Base-by-base conservation (phyloP, 2,329 filamentous ascomycete genomes). In the Aspergillus hiratsukae region DNA sequence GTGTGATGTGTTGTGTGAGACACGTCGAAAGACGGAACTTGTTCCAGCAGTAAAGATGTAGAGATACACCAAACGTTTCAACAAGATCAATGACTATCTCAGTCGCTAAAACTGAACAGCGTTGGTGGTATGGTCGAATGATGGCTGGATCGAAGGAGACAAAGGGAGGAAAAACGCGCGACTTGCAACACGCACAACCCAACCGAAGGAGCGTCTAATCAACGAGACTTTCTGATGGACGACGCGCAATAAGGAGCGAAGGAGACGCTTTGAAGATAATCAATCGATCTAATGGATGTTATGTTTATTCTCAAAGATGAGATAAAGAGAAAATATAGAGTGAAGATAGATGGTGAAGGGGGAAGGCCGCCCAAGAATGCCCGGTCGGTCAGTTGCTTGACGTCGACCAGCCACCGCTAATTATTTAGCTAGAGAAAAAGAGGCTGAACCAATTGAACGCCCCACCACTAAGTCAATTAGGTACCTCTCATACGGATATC, bases 91-190 rank as follows among this genome's bases (percentile, higher is more conserved):
- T 25, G 19, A 37, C 49, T 21, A 53, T 51, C 48, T 25, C 21
- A 21, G 27, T 28, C 11, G 48, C 55, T 28, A 23, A 45, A 25
- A 53, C 19, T 40, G 25, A 37, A 51, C 14, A 3, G 14, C 31
- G 17, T 37, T 25, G 52, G 51, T 45, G 4, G 43, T 23, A 23
- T 46, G 21, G 27, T 46, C 21, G 21, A 46, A 23, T 27, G 10
- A 25, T 14, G 21, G 21, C 43, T 49, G 43, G 49, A 52, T 51
- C 37, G 51, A 57, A 49, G 53, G 55, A 46, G 54, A 60, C 53
- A 58, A 60, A 60, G 59, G 58, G 58, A 59, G 57, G 49, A 52
- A 54, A 59, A 48, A 61, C 59, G 61, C 58, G 58, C 60, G 58
- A 59, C 48, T 23, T 14, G 14, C 31, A 37, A 37, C 31, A 37